Conservation (phyloP, 2,329 filamentous ascomycete genomes). For the Aspergillus japonicus region DNA sequence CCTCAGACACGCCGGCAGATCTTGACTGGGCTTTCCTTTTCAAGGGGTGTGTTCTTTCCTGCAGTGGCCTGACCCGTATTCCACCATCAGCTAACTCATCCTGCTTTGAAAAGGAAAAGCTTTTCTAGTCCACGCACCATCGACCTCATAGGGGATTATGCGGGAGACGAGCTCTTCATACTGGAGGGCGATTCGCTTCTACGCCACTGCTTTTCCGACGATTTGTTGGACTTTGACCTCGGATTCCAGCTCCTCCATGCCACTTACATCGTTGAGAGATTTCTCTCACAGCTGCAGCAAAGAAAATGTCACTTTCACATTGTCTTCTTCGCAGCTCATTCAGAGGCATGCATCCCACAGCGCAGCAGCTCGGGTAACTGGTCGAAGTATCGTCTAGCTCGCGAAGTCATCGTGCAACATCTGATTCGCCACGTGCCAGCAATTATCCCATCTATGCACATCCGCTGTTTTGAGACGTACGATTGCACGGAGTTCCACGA, state of each 20-base stretch:
- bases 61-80: neutral
- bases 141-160: conserved; percentile 73
- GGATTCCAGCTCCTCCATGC: conserved; percentile 73
- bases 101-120: conserved; percentile 38
- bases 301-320: conserved; percentile 71
- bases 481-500: conserved; percentile 50
- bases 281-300: conserved; percentile 59
- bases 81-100: neutral
- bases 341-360: conserved; percentile 55
- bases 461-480: conserved; percentile 17
- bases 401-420: conserved; percentile 65
- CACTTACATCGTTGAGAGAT: conserved; percentile 65
- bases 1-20: too few relatives aligned
- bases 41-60: too few relatives aligned
- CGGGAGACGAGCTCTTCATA: conserved; percentile 69
- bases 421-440: conserved; percentile 48
- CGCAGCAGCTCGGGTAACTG: conserved; percentile 31
- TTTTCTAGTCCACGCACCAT: conserved; percentile 48
- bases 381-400: conserved; percentile 60
- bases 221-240: conserved; percentile 60
- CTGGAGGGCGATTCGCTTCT: conserved; percentile 74
- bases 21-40: too few relatives aligned
- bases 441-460: conserved; percentile 37
- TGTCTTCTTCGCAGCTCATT: conserved; percentile 62
- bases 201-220: conserved; percentile 60